Conservation (phyloP, 2,329 filamentous ascomycete genomes). For the Cladosporium sp. region DNA sequence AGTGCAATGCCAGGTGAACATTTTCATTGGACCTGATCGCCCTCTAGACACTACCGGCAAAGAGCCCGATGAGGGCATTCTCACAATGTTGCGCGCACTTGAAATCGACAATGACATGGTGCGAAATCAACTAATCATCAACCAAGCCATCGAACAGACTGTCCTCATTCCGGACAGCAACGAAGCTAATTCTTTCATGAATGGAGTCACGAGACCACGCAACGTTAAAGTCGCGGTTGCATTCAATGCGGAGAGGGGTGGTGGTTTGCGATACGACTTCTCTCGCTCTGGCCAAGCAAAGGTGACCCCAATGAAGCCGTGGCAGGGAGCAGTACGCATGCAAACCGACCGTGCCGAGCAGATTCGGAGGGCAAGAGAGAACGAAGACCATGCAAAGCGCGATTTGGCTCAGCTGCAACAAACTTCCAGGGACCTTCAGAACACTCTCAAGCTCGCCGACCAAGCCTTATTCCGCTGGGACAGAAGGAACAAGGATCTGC, state of each 20-base stretch:
- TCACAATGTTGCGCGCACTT: constrained; percentile 76
- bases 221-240: constrained; percentile 73
- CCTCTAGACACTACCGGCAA: constrained; percentile 58
- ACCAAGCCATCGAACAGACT: constrained; percentile 75
- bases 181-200: constrained; percentile 67
- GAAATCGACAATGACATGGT: constrained; percentile 76
- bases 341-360: constrained; percentile 29
- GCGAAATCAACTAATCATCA: constrained; percentile 78
- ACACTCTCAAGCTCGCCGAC: constrained; percentile 47
- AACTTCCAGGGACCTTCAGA: constrained; percentile 46
- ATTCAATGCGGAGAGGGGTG: constrained; percentile 56
- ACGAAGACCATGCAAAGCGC: constrained; percentile 28
- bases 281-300: constrained; percentile 46
- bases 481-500: constrained; percentile 43
- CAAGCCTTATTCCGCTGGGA: constrained; percentile 49
- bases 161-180: constrained; percentile 67
- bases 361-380: constrained; percentile 39
- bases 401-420: constrained; percentile 53
- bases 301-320: constrained; percentile 52
- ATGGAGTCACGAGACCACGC: constrained; percentile 51
- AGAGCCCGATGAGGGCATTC: constrained; percentile 68
- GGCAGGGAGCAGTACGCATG: constrained; percentile 57
- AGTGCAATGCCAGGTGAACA: constrained; percentile 45
- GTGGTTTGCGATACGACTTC: constrained; percentile 58
- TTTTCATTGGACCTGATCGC: constrained; percentile 60